Percentiles rank a stretch among this genome's conserved stretches.
Evolutionary conservation across 768 basidiomycete species (phyloP).

Genomic region (Lactifluus piperatus): DNA sequence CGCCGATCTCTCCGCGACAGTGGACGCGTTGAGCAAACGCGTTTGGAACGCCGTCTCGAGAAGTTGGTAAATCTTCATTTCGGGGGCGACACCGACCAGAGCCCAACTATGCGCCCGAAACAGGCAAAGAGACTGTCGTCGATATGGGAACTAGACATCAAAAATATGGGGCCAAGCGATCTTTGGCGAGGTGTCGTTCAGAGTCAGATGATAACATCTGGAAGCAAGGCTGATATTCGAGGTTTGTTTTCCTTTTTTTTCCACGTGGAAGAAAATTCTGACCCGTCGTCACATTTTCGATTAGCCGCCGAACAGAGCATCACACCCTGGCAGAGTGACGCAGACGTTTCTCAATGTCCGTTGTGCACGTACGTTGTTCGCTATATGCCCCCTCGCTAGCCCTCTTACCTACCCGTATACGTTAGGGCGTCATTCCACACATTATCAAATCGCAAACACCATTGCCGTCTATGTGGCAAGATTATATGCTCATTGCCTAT

Average conservation of each 20-base stretch:
- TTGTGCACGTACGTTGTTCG: conserved; percentile 64
- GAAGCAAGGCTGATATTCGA: conserved; percentile 55
- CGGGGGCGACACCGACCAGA: conserved; percentile 27
- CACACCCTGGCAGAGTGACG: conserved; percentile 91
- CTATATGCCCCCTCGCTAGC: neutral
- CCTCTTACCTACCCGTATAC: neutral
- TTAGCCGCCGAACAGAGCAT: conserved; percentile 81
- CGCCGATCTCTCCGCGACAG: conserved; percentile 33
- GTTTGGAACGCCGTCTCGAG: conserved; percentile 79
- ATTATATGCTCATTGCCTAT: conserved; percentile 86
- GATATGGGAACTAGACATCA: conserved; percentile 63
- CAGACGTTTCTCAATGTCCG: conserved; percentile 67
- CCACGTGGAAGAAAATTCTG: neutral
- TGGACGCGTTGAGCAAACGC: conserved; percentile 68
- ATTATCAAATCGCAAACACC: conserved; percentile 89
- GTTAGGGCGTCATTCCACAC: conserved; percentile 69
- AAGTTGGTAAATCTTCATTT: conserved; percentile 77
- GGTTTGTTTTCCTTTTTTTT: conserved; percentile 34
- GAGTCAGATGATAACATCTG: conserved; percentile 33
- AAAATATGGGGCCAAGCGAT: conserved; percentile 55
- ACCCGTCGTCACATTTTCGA: neutral
- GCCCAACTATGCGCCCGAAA: conserved; percentile 15
- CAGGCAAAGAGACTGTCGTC: conserved; percentile 46
- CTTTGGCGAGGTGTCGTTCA: conserved; percentile 59
- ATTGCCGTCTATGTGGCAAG: conserved; percentile 88